These are phyloP conservation scores for Sphagnum fallax DNA, from an alignment of 228 moss, liverwort and hornwort species.

Conservation along the genomic window DNA sequence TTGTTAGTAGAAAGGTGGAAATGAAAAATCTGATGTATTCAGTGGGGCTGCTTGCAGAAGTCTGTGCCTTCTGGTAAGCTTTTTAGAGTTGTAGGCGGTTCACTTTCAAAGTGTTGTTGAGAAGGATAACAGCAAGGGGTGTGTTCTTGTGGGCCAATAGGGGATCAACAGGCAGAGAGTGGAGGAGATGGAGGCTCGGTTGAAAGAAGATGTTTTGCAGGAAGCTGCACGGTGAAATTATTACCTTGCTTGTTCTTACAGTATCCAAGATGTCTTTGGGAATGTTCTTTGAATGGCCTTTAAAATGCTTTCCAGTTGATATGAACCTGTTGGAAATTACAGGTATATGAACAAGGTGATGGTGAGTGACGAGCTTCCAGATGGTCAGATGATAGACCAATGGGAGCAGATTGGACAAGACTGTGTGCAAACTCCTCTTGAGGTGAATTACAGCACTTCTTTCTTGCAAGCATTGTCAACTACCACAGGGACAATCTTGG, in stretches of 20 bases:
- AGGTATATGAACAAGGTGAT: conserved; percentile 91
- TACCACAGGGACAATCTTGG: no score
- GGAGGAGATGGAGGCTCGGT: conserved; percentile 98
- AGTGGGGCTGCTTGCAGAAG: no score
- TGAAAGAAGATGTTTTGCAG: conserved; percentile 84
- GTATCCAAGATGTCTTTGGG: no score
- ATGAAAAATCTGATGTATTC: no score
- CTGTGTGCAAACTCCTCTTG: conserved; percentile 87
- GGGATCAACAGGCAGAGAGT: conserved; percentile 96
- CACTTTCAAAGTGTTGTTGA: no score
- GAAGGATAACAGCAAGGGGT: no score
- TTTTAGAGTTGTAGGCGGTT: no score
- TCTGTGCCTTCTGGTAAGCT: no score
- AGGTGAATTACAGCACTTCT: conserved; percentile 37
- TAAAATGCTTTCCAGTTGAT: not conserved
- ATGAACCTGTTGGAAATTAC: not conserved
- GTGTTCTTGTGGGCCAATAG: conserved; percentile 23
- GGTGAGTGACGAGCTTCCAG: conserved; percentile 99
- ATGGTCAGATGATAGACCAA: conserved; percentile 98
- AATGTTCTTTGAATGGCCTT: no score
- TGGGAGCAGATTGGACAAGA: conserved; percentile 91
- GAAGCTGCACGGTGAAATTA: conserved; percentile 61
- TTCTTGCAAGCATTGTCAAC: no score
- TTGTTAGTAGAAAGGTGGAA: no score
- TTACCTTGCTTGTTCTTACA: not conserved